A percentile compares a stretch with the other conserved stretches of the same genome.
Evolutionary conservation across 2,329 filamentous ascomycete genomes (phyloP).

Genomic region (Cordyceps farinosa): DNA sequence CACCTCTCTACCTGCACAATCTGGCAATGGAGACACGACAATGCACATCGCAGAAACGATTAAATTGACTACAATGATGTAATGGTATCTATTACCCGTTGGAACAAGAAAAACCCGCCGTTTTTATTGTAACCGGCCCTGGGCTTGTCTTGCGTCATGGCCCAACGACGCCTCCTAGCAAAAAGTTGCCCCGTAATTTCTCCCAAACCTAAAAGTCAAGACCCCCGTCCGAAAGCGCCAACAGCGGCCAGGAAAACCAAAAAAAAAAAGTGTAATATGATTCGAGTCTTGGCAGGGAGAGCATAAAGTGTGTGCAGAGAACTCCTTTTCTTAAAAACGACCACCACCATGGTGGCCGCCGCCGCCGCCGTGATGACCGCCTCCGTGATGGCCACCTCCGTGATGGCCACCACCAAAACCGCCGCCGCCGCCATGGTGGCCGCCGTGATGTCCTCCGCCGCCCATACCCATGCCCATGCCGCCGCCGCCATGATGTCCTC

Average conservation of each 20-base stretch:
- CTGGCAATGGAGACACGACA: background rate
- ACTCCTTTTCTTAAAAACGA: background rate
- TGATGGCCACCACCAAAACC: background rate
- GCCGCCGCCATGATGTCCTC: background rate
- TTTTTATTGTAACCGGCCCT: background rate
- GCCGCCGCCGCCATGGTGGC: background rate
- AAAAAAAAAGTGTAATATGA: background rate
- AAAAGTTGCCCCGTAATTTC: background rate
- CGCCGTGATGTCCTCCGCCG: background rate
- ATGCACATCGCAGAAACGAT: background rate
- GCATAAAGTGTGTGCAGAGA: no score
- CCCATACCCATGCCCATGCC: background rate
- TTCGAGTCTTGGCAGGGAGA: no score
- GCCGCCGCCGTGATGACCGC: background rate
- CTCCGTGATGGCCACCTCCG: background rate
- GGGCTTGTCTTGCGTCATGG: conserved; percentile 13
- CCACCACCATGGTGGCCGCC: background rate
- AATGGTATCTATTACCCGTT: background rate
- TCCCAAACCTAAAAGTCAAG: background rate
- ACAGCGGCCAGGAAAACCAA: background rate
- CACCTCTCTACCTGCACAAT: background rate
- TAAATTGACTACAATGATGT: background rate
- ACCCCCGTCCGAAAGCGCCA: background rate
- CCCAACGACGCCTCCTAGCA: background rate
- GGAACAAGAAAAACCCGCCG: background rate